A percentile compares a stretch with the other conserved stretches of the same genome.
Evolutionary conservation across 2,329 filamentous ascomycete genomes (phyloP).

Genomic region (Apiospora saccharicola): DNA sequence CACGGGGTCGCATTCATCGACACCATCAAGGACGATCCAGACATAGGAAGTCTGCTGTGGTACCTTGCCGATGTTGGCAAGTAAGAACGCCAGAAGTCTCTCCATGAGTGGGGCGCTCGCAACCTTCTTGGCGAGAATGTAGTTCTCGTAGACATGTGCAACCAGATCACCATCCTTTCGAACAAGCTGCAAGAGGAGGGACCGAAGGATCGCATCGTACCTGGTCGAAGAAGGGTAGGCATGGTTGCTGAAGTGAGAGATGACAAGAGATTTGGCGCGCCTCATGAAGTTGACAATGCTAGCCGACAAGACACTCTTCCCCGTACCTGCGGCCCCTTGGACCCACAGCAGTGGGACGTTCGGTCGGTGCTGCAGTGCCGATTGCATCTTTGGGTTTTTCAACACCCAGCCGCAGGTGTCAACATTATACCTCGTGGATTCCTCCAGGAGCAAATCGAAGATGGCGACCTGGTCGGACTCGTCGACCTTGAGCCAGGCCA

Average conservation of each 20-base stretch:
- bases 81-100: slow-evolving; percentile 31
- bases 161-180: slow-evolving; percentile 36
- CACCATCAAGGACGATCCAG: slow-evolving; percentile 41
- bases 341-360: slow-evolving; percentile 41
- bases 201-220: slow-evolving; percentile 44
- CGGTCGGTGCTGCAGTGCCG: slow-evolving; percentile 36
- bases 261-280: slow-evolving; percentile 30
- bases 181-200: slow-evolving; percentile 43
- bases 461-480: slow-evolving; percentile 42
- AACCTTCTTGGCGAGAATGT: slow-evolving; percentile 34
- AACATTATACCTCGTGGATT: slow-evolving; percentile 35
- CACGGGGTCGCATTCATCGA: slow-evolving; percentile 35
- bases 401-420: slow-evolving; percentile 47
- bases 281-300: slow-evolving; percentile 42
- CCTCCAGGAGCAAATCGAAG: slow-evolving; percentile 37
- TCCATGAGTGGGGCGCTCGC: slow-evolving; percentile 34
- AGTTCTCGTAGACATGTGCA: slow-evolving; percentile 37
- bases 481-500: slow-evolving; percentile 42
- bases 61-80: slow-evolving; percentile 28
- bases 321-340: slow-evolving; percentile 45
- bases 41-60: slow-evolving; percentile 30
- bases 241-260: slow-evolving; percentile 46
- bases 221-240: slow-evolving; percentile 40
- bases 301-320: slow-evolving; percentile 45
- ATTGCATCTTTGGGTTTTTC: slow-evolving; percentile 36